A percentile compares a stretch with the other conserved stretches of the same genome.
phyloP scores from a whole-genome alignment of 441 rosid species.

The Metrosideros polymorpha region DNA sequence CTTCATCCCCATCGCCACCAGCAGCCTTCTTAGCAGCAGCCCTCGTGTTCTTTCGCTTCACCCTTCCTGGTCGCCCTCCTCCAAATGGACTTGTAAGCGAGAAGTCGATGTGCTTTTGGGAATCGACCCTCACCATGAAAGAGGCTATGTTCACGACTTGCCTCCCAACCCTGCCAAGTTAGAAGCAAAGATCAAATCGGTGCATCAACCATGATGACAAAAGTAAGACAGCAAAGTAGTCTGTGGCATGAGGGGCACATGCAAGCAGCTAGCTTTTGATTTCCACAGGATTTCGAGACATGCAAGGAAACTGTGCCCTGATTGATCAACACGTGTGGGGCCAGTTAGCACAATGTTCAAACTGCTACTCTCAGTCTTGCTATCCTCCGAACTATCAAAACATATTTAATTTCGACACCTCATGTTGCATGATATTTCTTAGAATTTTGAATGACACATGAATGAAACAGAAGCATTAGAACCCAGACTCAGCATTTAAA shows the following conservation, averaged over 20 bases:
- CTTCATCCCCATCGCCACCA: constrained; percentile 35
- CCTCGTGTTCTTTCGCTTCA: constrained; percentile 29
- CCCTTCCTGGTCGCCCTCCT: constrained; percentile 33
- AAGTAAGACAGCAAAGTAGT: neutral
- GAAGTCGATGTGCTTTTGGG: constrained; percentile 36
- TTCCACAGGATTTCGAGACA: neutral
- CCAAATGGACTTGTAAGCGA: constrained; percentile 35
- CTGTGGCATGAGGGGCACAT: neutral
- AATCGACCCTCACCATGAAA: constrained; percentile 11
- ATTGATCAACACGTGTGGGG: neutral
- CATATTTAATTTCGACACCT: neutral
- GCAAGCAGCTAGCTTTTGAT: neutral
- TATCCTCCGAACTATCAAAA: neutral
- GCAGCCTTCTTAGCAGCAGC: constrained; percentile 36
- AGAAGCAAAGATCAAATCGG: neutral
- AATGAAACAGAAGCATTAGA: neutral
- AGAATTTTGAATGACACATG: neutral
- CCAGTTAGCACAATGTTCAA: neutral
- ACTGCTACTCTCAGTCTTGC: neutral
- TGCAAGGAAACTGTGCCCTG: neutral
- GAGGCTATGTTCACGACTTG: constrained; percentile 11
- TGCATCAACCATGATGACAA: neutral
- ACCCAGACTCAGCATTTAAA: neutral
- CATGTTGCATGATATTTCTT: neutral
- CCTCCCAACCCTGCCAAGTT: constrained; percentile 2